Percentiles rank a stretch among this genome's conserved stretches.
Evolutionary conservation across 768 basidiomycete species (phyloP).

Genomic region (Mycena latifolia): DNA sequence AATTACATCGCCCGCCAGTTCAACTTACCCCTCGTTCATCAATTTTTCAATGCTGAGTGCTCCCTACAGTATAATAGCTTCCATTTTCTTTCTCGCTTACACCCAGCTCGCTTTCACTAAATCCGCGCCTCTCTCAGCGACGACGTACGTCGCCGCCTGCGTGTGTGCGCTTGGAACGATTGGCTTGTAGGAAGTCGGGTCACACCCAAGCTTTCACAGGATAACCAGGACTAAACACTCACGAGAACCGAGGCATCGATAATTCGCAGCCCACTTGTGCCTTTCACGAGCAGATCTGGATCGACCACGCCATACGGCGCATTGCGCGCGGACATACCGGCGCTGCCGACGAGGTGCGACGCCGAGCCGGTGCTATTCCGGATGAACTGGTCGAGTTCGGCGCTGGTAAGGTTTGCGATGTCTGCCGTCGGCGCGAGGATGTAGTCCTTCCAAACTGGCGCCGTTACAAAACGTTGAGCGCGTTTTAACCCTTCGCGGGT

Average conservation of each 20-base stretch:
- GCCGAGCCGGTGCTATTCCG: constrained; percentile 18
- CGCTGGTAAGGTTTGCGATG: neutral
- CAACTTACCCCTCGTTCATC: too few species aligned
- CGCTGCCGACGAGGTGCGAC: constrained; percentile 36
- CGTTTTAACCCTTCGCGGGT: constrained; percentile 40
- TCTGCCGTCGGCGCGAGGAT: neutral
- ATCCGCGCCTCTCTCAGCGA: neutral
- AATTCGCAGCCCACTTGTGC: constrained; percentile 42
- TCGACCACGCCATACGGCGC: constrained; percentile 21
- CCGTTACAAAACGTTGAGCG: constrained; percentile 23
- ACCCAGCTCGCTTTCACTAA: neutral
- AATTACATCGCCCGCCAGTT: too few species aligned
- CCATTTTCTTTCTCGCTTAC: too few species aligned
- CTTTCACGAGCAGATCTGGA: constrained; percentile 27
- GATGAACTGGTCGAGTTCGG: constrained; percentile 29
- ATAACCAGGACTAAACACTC: constrained; percentile 31
- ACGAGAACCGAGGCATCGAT: too few species aligned
- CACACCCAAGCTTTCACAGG: neutral
- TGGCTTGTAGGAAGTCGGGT: neutral
- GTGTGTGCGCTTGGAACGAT: neutral
- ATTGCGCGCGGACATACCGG: constrained; percentile 32
- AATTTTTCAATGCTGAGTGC: too few species aligned
- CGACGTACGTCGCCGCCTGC: too few species aligned
- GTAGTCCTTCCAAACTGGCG: constrained; percentile 37
- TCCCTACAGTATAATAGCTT: too few species aligned